Base-by-base conservation (phyloP, 2,329 filamentous ascomycete genomes). In the Tolypocladium paradoxum region DNA sequence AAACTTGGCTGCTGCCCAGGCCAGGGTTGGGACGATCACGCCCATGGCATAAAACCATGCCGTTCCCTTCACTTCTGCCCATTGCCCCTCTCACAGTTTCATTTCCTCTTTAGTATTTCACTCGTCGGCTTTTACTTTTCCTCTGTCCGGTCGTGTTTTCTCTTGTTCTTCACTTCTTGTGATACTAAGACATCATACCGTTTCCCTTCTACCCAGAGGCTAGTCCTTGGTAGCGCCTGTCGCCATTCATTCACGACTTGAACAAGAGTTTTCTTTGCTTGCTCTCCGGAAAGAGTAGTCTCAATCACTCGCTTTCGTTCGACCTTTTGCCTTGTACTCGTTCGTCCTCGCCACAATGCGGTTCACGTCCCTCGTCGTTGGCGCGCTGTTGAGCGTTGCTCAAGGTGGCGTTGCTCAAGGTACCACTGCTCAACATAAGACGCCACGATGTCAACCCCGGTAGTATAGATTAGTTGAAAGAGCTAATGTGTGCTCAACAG, bases 381-480 rank as follows among this genome's bases (percentile, higher is more conserved):
- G 76, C 57, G 71, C 76, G 61, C 68, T 82, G 49, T 58, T 75
- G 64, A 69, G 74, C 64, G 54, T 73, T 55, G 75, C 73, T 54
- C 70, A 74, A 62, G 74, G 74, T n/a, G n/a, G 74, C 64, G 54
- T 73, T 55, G 75, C 73, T 54, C 70, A 74, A 62, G 74, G 74
- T n/a, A n/a, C n/a, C n/a, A n/a, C n/a, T n/a, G n/a, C n/a, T n/a
- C n/a, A n/a, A n/a, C n/a, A n/a, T 76, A 71, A 40, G 69, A 58
- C 18, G 1, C 24, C 22, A 27, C 12, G 1, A 14, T 9, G 12
- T 29, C 37, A 6, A 43, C 49, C 45, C 47, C n/a, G n/a, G n/a
- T 48, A 1, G 16, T 14, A 4, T 9, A 3, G 7, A 16, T 36
- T 33, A 47, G 29, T 12, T 6, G 18, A 3, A 7, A 11, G 14